Percentiles rank a stretch among this genome's conserved stretches.
Conservation (phyloP, 306 rosid species). For the Cucurbita maxima region DNA sequence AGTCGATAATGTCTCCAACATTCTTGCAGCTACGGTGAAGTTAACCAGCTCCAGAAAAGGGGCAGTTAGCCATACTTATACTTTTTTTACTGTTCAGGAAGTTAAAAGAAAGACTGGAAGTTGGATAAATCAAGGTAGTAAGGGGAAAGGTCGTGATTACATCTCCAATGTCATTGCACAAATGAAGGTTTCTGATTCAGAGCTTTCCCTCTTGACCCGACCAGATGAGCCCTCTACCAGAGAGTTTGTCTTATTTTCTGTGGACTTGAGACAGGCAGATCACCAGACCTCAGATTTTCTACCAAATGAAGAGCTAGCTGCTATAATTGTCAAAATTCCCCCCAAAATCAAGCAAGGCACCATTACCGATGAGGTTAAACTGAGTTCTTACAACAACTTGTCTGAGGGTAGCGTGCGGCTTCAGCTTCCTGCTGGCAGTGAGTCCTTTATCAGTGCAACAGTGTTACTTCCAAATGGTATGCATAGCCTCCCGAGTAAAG, state of each 20-base stretch:
- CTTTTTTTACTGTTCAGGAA: constrained; percentile 61
- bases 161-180: constrained; percentile 59
- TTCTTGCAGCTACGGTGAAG: constrained; percentile 79
- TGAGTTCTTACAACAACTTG: constrained; percentile 10
- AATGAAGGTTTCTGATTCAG: constrained; percentile 65
- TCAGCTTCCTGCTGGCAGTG: constrained; percentile 9
- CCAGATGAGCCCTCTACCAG: constrained; percentile 26
- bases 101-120: constrained; percentile 61
- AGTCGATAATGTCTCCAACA: constrained; percentile 47
- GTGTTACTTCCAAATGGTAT: constrained; percentile 80
- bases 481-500: constrained; percentile 81
- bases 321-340: constrained; percentile 57
- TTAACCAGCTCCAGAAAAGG: constrained; percentile 30
- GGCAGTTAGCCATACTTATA: constrained; percentile 33
- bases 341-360: constrained; percentile 14
- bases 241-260: constrained; percentile 69
- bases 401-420: neutral
- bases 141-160: constrained; percentile 54
- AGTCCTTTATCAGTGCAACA: constrained; percentile 30
- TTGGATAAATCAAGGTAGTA: constrained; percentile 65
- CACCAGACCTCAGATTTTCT: constrained; percentile 42
- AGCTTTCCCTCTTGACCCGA: constrained; percentile 20
- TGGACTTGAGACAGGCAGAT: constrained; percentile 40
- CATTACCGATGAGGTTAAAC: constrained; percentile 8
- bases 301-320: constrained; percentile 84